Conservation (phyloP, 2,329 filamentous ascomycete genomes). For the Aureobasidium sp. region DNA sequence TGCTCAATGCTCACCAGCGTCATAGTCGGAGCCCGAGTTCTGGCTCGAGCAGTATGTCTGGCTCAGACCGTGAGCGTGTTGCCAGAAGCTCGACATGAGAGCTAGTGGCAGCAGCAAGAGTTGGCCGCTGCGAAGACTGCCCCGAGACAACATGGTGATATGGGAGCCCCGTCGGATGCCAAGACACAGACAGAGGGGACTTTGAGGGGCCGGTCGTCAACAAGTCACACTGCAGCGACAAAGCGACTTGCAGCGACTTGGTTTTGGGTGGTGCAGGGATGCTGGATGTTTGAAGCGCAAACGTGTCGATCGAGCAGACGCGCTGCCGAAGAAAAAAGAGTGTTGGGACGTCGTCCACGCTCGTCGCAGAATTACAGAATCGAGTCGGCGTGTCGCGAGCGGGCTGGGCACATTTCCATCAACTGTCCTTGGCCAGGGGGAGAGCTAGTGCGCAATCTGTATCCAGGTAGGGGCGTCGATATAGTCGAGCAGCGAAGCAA, state of each 20-base stretch:
- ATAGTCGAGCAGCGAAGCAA: neutral
- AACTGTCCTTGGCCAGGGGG: neutral
- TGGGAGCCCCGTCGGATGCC: slow-evolving; percentile 20
- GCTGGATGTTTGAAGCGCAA: neutral
- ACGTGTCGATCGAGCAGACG: slow-evolving; percentile 8
- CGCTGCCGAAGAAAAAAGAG: slow-evolving; percentile 5
- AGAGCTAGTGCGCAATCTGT: neutral
- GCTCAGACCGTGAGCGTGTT: slow-evolving; percentile 22
- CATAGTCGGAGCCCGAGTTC: slow-evolving; percentile 34
- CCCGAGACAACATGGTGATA: neutral
- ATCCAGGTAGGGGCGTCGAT: slow-evolving; percentile 9
- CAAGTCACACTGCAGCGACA: slow-evolving; percentile 18
- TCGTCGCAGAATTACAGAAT: slow-evolving; percentile 5
- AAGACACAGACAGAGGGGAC: slow-evolving; percentile 21
- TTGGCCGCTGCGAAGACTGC: slow-evolving; percentile 1
- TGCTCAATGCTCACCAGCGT: slow-evolving; percentile 27
- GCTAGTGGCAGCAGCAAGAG: slow-evolving; percentile 13
- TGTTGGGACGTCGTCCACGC: slow-evolving; percentile 10
- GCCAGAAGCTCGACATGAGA: slow-evolving; percentile 14
- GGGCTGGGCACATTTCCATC: slow-evolving; percentile 10
- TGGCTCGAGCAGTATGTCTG: slow-evolving; percentile 40
- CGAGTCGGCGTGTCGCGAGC: slow-evolving; percentile 2
- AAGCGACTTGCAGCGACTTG: slow-evolving; percentile 1
- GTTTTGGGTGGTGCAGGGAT: neutral
- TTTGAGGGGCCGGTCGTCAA: slow-evolving; percentile 18